Evolutionary conservation across 2,329 filamentous ascomycete species (phyloP), one percentile per base, ranked within the genome.

Genomic region (Epichloe aotearoae): DNA sequence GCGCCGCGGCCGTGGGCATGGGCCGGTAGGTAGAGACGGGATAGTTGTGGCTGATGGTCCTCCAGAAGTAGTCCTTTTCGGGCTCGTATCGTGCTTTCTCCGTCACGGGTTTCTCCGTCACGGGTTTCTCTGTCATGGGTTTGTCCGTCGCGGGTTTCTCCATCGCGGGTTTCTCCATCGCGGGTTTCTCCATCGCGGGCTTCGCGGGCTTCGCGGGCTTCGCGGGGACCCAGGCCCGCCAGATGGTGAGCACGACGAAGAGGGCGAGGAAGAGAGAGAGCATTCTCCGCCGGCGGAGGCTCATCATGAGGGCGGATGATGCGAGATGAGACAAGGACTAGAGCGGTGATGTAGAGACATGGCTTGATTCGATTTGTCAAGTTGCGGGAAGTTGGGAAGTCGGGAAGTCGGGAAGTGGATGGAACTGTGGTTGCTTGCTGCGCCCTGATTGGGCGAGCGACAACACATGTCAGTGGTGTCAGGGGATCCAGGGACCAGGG

Each of bases 61-160:
- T 52, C 59, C 59, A 59, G 15, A 59, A 50, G 46, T 55, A 58
- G 34, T 52, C 49, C 33, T 46, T 40, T 2, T 56, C 53, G 19
- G 52, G 48, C 46, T 50, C 52, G 52, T 53, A 53, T 30, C 46
- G 47, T 4, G 51, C 15, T 42, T 23, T 40, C 5, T 20, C 45
- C 14, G 51, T 50, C 44, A 47, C 39, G 36, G 51, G 48, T 40
- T 48, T 7, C 23, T 26, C 23, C 2, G 23, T 26, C 20, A 20
- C 17, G 2, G 51, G 47, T 40, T 33, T 47, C 20, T 23, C 23
- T 0, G 5, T 45, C 20, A 30, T 15, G 10, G 48, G 44, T 45
- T 41, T 47, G n/a, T 30, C 17, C 2, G 6, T 8, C 23, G 1
- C 23, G 1, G 23, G 23, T 47, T 37, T 47, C 20, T 23, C 20